Conservation (phyloP, 1,284 basidiomycete genomes). For the Polyporus tsugae region DNA sequence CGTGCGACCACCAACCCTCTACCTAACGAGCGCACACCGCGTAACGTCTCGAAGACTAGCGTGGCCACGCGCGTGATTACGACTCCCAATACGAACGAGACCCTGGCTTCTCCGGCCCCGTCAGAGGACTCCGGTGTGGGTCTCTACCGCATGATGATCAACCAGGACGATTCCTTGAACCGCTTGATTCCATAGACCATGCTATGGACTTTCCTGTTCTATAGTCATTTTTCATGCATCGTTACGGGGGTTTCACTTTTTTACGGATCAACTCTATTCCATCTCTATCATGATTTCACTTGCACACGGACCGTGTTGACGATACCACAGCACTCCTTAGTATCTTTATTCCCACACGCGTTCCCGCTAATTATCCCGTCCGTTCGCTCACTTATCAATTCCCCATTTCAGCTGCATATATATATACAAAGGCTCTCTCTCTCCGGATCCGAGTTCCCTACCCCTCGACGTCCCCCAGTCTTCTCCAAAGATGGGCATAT, state of each 20-base stretch:
- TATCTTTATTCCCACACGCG: constrained; percentile 40
- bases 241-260: constrained; percentile 32
- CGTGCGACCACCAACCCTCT: constrained; percentile 50
- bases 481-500: constrained; percentile 20
- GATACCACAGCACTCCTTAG: constrained; percentile 47
- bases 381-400: constrained; percentile 32
- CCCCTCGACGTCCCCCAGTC: neutral
- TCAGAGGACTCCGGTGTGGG: constrained; percentile 86
- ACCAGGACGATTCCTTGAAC: constrained; percentile 73
- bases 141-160: constrained; percentile 79
- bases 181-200: constrained; percentile 44
- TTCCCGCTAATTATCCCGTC: constrained; percentile 39
- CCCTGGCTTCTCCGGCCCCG: constrained; percentile 75
- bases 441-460: constrained; percentile 15
- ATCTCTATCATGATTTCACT: constrained; percentile 37
- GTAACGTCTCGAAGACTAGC: constrained; percentile 78
- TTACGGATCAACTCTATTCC: constrained; percentile 36
- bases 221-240: constrained; percentile 31
- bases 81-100: constrained; percentile 50
- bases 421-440: constrained; percentile 31
- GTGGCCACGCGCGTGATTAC: constrained; percentile 52
- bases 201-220: constrained; percentile 16
- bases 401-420: constrained; percentile 32
- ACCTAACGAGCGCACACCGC: constrained; percentile 55
- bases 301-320: constrained; percentile 35